Conservation (phyloP, 2,329 filamentous ascomycete genomes). For the Fusarium odoratissimum region DNA sequence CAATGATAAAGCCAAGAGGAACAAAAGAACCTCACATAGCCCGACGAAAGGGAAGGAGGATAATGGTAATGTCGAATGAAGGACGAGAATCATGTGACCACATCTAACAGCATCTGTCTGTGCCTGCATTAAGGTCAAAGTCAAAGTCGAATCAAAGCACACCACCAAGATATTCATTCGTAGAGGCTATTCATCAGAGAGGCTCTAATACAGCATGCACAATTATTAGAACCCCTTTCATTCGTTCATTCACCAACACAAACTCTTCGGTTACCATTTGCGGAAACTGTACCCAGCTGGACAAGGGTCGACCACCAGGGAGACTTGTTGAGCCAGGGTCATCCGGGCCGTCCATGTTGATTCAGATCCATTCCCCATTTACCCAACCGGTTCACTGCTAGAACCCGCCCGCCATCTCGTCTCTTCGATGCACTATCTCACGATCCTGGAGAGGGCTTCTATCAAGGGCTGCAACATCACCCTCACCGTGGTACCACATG, state of each 20-base stretch:
- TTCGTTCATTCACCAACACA: slow-evolving; percentile 28
- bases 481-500: slow-evolving; percentile 27
- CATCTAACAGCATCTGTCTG: not conserved
- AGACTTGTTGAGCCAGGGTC: slow-evolving; percentile 27
- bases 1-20: not conserved
- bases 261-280: slow-evolving; percentile 32
- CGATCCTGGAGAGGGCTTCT: slow-evolving; percentile 28
- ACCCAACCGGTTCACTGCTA: slow-evolving; percentile 26
- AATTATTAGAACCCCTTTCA: slow-evolving; percentile 31
- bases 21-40: slow-evolving; percentile 4
- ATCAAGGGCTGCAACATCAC: slow-evolving; percentile 29
- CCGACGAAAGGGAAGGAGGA: slow-evolving; percentile 15
- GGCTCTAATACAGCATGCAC: slow-evolving; percentile 10
- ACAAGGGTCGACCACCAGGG: slow-evolving; percentile 29
- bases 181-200: not conserved
- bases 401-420: slow-evolving; percentile 20
- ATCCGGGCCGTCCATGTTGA: slow-evolving; percentile 40
- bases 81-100: not conserved
- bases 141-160: not conserved
- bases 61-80: not conserved
- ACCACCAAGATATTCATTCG: not conserved
- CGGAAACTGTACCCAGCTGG: slow-evolving; percentile 31
- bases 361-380: slow-evolving; percentile 40
- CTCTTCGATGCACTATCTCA: slow-evolving; percentile 40
- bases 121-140: slow-evolving; percentile 22